These are phyloP conservation scores for Melocanna baccifera DNA, from an alignment of 176 grass and related monocot genomes.

Conservation along the genomic window DNA sequence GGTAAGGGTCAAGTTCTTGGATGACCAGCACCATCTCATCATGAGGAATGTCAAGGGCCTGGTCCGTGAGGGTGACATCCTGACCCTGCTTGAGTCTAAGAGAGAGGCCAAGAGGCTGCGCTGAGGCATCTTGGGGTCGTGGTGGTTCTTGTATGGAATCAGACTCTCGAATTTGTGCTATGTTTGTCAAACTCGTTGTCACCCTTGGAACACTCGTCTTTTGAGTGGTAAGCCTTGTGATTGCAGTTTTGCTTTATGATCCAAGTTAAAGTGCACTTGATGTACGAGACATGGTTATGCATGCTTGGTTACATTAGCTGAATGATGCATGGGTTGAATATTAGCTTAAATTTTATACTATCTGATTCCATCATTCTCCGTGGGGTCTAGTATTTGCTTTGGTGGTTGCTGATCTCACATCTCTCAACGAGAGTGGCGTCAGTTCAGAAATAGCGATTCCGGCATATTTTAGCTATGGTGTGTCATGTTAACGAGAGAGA, in stretches of 20 bases:
- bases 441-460: no score
- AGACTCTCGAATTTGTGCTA: neutral
- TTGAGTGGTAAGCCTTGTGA: neutral
- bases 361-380: no score
- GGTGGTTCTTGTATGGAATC: neutral
- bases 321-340: neutral
- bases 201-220: neutral
- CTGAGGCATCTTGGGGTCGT: slow-evolving; percentile 7
- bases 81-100: slow-evolving; percentile 5
- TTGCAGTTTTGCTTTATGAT: slow-evolving; percentile 16
- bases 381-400: no score
- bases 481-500: no score
- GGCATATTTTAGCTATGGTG: no score
- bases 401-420: neutral
- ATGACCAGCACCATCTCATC: slow-evolving; percentile 90
- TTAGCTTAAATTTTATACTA: no score
- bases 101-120: slow-evolving; percentile 85
- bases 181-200: slow-evolving; percentile 17
- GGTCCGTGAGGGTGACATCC: no score
- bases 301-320: neutral
- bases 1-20: slow-evolving; percentile 85
- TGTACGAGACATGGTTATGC: neutral
- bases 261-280: neutral
- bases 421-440: no score
- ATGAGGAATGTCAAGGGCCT: slow-evolving; percentile 44